phyloP scores from a whole-genome alignment of 2,329 filamentous ascomycete species.

The Albifimbria verrucaria region DNA sequence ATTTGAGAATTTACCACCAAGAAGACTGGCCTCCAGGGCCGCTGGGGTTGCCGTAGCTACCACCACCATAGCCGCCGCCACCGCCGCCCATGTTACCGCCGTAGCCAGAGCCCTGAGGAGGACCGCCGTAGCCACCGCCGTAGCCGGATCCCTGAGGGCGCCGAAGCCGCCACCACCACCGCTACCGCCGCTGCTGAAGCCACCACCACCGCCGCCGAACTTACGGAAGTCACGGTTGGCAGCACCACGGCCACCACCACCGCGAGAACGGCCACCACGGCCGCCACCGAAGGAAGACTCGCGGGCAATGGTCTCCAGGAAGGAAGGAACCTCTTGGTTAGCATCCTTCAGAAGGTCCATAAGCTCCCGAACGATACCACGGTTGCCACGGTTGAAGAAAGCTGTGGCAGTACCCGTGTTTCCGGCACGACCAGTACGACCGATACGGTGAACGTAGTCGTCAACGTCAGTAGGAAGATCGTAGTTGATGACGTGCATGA shows the following conservation, averaged over 20 bases:
- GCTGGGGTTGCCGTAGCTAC: conserved; percentile 64
- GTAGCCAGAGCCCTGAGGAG: conserved; percentile 41
- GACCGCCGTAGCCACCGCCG: conserved; percentile 36
- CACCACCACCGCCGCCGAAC: conserved; percentile 56
- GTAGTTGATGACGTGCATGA: conserved; percentile 98
- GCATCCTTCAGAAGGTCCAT: conserved; percentile 98
- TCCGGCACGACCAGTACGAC: conserved; percentile 98
- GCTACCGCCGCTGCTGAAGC: conserved; percentile 41
- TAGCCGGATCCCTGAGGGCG: conserved; percentile 33
- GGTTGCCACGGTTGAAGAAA: conserved; percentile 99
- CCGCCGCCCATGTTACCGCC: conserved; percentile 39
- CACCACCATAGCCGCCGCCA: conserved; percentile 43
- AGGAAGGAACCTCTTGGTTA: conserved; percentile 91
- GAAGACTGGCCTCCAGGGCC: conserved; percentile 63
- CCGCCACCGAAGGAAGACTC: conserved; percentile 80
- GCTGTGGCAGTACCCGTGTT: conserved; percentile 98
- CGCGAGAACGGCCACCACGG: conserved; percentile 50
- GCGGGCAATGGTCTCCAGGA: conserved; percentile 95
- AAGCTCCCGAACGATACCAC: conserved; percentile 93
- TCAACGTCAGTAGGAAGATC: conserved; percentile 98
- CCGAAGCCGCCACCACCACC: conserved; percentile 32
- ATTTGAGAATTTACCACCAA: conserved; percentile 58
- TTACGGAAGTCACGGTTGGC: conserved; percentile 90
- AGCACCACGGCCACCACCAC: conserved; percentile 63
- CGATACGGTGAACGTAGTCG: conserved; percentile 98